Conservation (phyloP, 495 filamentous ascomycete species). For the Hypoxylon crocopeplum region DNA sequence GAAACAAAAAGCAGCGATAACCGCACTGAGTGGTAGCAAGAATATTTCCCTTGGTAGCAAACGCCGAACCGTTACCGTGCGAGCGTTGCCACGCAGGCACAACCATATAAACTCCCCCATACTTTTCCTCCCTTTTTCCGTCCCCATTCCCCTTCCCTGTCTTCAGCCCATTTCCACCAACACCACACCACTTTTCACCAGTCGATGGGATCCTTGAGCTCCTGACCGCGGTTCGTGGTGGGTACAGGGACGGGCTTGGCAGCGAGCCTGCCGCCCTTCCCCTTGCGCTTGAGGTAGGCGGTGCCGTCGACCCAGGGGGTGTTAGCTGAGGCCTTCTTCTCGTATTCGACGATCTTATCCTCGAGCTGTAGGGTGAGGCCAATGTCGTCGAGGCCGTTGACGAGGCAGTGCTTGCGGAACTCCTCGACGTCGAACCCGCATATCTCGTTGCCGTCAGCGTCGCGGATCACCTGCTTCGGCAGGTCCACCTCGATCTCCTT, state of each 20-base stretch:
- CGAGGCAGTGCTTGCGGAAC: conserved; percentile 91
- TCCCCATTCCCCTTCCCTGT: neutral
- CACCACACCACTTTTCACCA: conserved; percentile 79
- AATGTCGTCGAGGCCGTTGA: conserved; percentile 97
- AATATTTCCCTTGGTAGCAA: no score
- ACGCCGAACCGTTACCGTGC: conserved; percentile 20
- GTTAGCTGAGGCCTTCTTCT: conserved; percentile 73
- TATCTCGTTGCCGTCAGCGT: conserved; percentile 72
- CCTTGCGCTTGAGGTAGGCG: conserved; percentile 78
- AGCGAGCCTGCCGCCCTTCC: conserved; percentile 70
- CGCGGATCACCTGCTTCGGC: conserved; percentile 81
- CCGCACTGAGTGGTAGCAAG: no score
- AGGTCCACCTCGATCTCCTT: conserved; percentile 92
- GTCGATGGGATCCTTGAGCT: conserved; percentile 84
- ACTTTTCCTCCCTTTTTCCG: no score
- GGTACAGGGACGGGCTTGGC: conserved; percentile 86
- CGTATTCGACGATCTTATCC: conserved; percentile 84
- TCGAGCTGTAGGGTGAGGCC: conserved; percentile 92
- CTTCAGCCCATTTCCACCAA: neutral
- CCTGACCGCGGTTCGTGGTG: conserved; percentile 88
- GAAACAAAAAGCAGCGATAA: no score
- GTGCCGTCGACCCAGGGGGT: conserved; percentile 94
- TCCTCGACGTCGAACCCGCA: conserved; percentile 84
- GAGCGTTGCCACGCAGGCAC: no score
- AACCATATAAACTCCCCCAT: no score